Base-by-base conservation (phyloP, 352 stramenopile species). In the Globisporangium abappressorium region DNA sequence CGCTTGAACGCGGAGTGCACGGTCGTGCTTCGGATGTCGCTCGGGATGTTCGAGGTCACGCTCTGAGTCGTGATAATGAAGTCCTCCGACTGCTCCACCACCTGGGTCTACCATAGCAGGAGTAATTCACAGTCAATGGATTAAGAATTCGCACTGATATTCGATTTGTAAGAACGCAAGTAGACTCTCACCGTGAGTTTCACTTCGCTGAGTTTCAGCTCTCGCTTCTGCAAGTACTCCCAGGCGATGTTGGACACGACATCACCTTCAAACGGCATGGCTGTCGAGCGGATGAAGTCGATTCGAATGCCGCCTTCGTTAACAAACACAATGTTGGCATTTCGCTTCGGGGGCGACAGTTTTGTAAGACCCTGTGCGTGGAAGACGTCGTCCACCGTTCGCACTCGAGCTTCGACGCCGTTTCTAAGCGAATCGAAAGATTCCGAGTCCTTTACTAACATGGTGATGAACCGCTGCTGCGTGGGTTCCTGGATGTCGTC, bases 371-470 rank as follows among this genome's bases (percentile, higher is more conserved):
- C 36, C 2, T 38, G 62, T 0, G 62, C 36, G 18, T 26, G 26
- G 7, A 67, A 60, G 26, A 67, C 11, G 2, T 34, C 33, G 14
- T 66, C 33, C 3, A 59, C 12, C 15, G 34, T 59, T n/a, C 15
- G 34, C 3, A 34, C 0, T 2, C 62, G 62, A 30, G 22, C 62
- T 15, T 54, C 34, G 15, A 66, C 24, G 8, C 49, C 26, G n/a
- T 24, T 49, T 18, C 14, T 38, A 18, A 66, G 54, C 51, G 34
- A 7, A 2, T 51, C 62, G n/a, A 66, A 61, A 24, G 34, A 24
- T 33, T 59, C 49, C 51, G 62, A 53, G 49, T 66, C 62, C 51
- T 59, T 51, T 1, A 34, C 49, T 6, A 34, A 66, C 14, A 66
- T 3, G 6, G 34, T 28, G 8, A n/a, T 41, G 33, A 66, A 66